These are phyloP conservation scores for Talaromyces liani DNA, from an alignment of 495 filamentous ascomycete species.

Conservation along the genomic window DNA sequence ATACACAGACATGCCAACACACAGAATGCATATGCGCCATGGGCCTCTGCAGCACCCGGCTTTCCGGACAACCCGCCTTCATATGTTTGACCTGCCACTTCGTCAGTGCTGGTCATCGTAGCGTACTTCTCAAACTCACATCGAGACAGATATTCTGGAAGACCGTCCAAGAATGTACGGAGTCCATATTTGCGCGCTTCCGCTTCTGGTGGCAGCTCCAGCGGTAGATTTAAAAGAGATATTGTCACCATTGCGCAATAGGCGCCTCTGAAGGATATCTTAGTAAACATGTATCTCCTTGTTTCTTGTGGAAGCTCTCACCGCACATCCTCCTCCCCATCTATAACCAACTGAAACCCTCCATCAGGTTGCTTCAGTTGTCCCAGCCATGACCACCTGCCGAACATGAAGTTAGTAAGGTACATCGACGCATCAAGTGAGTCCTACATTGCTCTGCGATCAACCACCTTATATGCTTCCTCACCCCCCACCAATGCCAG, in stretches of 20 bases:
- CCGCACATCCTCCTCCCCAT: slow-evolving; percentile 89
- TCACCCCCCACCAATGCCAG: slow-evolving; percentile 69
- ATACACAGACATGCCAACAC: slow-evolving; percentile 81
- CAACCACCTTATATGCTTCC: slow-evolving; percentile 64
- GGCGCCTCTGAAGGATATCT: slow-evolving; percentile 53
- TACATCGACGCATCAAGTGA: neutral
- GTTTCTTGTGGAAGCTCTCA: slow-evolving; percentile 21
- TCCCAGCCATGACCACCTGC: slow-evolving; percentile 77
- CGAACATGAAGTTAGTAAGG: neutral
- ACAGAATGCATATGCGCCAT: slow-evolving; percentile 96
- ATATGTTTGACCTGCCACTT: slow-evolving; percentile 69
- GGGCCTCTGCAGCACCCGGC: slow-evolving; percentile 73
- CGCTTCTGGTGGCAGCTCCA: slow-evolving; percentile 61
- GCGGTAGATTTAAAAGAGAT: slow-evolving; percentile 72
- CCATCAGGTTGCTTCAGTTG: slow-evolving; percentile 76
- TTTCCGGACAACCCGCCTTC: slow-evolving; percentile 85
- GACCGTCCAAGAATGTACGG: slow-evolving; percentile 52
- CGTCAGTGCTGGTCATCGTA: slow-evolving; percentile 6
- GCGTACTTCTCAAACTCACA: slow-evolving; percentile 48
- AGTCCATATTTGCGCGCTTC: slow-evolving; percentile 39
- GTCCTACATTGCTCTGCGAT: slow-evolving; percentile 67
- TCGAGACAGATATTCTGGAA: slow-evolving; percentile 71
- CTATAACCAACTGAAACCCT: slow-evolving; percentile 70
- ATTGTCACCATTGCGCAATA: slow-evolving; percentile 84
- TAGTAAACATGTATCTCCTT: slow-evolving; percentile 7